A percentile compares a stretch with the other conserved stretches of the same genome.
Evolutionary conservation across 345 rosid species (phyloP).

Genomic region (Pseudoturritis turrita): DNA sequence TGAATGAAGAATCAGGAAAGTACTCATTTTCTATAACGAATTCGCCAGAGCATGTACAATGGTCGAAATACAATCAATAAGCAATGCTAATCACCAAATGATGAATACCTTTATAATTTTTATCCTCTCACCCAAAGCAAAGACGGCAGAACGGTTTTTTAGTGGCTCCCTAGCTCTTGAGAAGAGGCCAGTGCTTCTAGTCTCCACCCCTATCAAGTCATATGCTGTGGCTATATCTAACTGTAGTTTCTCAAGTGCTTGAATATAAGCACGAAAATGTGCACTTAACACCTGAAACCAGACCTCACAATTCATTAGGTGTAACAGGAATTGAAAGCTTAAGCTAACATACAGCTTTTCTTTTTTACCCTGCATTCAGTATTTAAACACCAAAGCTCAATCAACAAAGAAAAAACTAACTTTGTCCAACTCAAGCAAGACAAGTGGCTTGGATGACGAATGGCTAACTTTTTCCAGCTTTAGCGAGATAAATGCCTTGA

Average conservation of each 20-base stretch:
- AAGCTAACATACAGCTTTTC: neutral
- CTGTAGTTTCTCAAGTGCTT: constrained; percentile 91
- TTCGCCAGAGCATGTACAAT: neutral
- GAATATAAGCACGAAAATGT: constrained; percentile 95
- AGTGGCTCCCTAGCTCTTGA: constrained; percentile 80
- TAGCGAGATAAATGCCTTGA: neutral
- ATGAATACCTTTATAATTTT: constrained; percentile 75
- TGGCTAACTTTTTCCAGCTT: constrained; percentile 5
- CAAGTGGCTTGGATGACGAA: neutral
- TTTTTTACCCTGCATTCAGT: constrained; percentile 11
- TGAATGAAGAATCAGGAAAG: neutral
- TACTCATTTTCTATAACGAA: neutral
- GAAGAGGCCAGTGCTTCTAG: constrained; percentile 80
- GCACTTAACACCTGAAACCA: constrained; percentile 90
- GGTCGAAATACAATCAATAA: neutral
- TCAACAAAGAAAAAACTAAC: constrained; percentile 9
- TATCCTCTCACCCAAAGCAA: constrained; percentile 90
- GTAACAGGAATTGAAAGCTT: constrained; percentile 6
- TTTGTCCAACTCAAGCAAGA: neutral
- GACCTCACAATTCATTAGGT: constrained; percentile 1
- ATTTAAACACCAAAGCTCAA: neutral
- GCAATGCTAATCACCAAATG: constrained; percentile 1
- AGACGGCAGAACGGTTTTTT: constrained; percentile 92
- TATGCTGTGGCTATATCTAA: constrained; percentile 89
- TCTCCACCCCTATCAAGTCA: constrained; percentile 96